Evolutionary conservation across 257 asterid species (phyloP).

Genomic region (Primulina huaijiensis): DNA sequence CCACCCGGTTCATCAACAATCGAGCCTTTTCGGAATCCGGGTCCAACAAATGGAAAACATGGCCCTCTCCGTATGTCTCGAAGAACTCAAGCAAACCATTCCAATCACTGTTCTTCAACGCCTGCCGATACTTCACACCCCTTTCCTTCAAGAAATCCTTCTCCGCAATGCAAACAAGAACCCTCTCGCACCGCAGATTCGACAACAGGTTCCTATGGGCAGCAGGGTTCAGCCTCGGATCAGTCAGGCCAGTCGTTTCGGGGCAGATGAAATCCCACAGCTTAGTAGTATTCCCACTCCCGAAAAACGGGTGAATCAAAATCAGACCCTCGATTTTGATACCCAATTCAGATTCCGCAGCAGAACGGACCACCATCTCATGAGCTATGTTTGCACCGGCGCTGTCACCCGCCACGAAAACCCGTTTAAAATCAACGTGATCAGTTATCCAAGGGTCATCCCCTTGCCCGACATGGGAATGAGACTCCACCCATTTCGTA

Average conservation of each 20-base stretch:
- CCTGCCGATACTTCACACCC: conserved; percentile 34
- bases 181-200: conserved; percentile 34
- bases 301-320: conserved; percentile 67
- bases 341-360: conserved; percentile 11
- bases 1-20: conserved; percentile 35
- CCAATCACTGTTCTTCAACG: conserved; percentile 40
- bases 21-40: conserved; percentile 26
- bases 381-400: conserved; percentile 79
- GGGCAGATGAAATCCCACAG: conserved; percentile 51
- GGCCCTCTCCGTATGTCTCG: conserved; percentile 42
- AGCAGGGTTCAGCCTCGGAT: conserved; percentile 41
- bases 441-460: conserved; percentile 57
- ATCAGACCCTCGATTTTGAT: conserved; percentile 44
- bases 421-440: conserved; percentile 45
- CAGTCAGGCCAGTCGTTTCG: conserved; percentile 28
- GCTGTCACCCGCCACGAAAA: conserved; percentile 70
- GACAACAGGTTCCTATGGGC: conserved; percentile 31
- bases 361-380: conserved; percentile 41
- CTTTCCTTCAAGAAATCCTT: conserved; percentile 39
- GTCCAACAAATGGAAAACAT: conserved; percentile 36
- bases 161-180: conserved; percentile 47
- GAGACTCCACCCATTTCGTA: conserved; percentile 51
- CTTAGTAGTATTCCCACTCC: conserved; percentile 28
- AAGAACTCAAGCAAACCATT: conserved; percentile 38
- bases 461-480: conserved; percentile 28